Conservation (phyloP, 2,329 filamentous ascomycete genomes). For the Myriosclerotinia curreyana region DNA sequence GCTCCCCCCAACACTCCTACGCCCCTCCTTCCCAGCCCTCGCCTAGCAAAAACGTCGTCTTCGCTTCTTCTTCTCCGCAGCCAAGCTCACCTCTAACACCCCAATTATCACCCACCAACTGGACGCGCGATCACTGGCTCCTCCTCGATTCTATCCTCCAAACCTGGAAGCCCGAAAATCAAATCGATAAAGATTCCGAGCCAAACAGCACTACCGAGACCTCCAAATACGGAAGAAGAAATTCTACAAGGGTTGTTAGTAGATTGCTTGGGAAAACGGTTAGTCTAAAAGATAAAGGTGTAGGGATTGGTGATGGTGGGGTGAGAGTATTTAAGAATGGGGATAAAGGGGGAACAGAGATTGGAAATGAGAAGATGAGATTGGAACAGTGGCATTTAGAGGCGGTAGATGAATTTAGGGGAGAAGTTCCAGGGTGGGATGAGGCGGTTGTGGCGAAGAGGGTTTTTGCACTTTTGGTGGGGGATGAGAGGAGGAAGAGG, state of each 20-base stretch:
- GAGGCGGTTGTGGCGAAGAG: slow-evolving; percentile 38
- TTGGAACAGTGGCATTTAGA: slow-evolving; percentile 41
- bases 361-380: slow-evolving; percentile 31
- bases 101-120: slow-evolving; percentile 32
- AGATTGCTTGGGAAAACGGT: slow-evolving; percentile 36
- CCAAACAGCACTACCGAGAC: slow-evolving; percentile 8
- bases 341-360: slow-evolving; percentile 5
- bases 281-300: slow-evolving; percentile 15
- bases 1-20: slow-evolving; percentile 35
- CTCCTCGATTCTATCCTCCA: slow-evolving; percentile 36
- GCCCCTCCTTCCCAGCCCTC: slow-evolving; percentile 18
- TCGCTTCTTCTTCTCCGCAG: slow-evolving; percentile 38
- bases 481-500: slow-evolving; percentile 31
- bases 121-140: slow-evolving; percentile 38
- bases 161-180: slow-evolving; percentile 33
- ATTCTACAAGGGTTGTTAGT: slow-evolving; percentile 37
- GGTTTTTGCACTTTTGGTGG: slow-evolving; percentile 36
- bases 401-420: slow-evolving; percentile 38
- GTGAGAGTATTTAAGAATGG: slow-evolving; percentile 1
- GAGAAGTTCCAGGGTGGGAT: slow-evolving; percentile 37
- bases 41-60: slow-evolving; percentile 36
- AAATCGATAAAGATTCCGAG: slow-evolving; percentile 11
- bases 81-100: slow-evolving; percentile 27
- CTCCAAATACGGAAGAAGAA: slow-evolving; percentile 27
- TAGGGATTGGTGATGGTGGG: slow-evolving; percentile 1